Base-by-base conservation (phyloP, 164 flowering plant species). In the Protea cynaroides region DNA sequence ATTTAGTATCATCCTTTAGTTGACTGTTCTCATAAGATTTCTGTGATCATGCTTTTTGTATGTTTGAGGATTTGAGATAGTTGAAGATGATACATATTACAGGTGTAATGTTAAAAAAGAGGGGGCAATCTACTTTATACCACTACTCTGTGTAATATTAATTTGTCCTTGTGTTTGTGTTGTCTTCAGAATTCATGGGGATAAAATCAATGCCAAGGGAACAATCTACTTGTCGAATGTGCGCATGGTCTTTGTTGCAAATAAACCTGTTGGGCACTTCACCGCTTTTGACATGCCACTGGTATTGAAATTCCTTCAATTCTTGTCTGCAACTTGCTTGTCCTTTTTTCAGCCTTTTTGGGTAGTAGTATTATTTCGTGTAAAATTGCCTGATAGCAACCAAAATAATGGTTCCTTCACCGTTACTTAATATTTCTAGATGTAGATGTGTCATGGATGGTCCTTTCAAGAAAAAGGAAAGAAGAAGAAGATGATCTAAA, bases 181-280 rank as follows among this genome's bases (percentile, higher is more conserved):
- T 56, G 25, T 24, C 50, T 61, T 59, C 81, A 87, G 94, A 40
- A 13, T 72, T 69, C 71, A 72, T 46, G 84, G 84, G 5, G 97
- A 86, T 49, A 70, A 68, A 25, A 76, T 86, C 7, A 88, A 89
- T 72, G 82, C 90, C 0, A 90, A 79, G 80, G 98, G 98, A 22
- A 86, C 79, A 36, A 79, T 93, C 61, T 93, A 86, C 79, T 72
- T 93, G 78, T 93, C 98, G 56, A 90, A 93, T 47, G 74, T 93
- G 11, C 86, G 98, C 40, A 83, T 93, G 88, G 96, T 93, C 62
- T 90, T 90, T 77, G 97, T 89, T 72, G 83, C 97, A 46, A 73
- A 56, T 58, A 88, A 86, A 72, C 89, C 94, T 38, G 80, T 80
- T 61, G 94, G 83, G 25, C 62, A 58, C 68, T 78, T 90, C 34